Base-by-base conservation (phyloP, 306 rosid species). In the Senna tora region DNA sequence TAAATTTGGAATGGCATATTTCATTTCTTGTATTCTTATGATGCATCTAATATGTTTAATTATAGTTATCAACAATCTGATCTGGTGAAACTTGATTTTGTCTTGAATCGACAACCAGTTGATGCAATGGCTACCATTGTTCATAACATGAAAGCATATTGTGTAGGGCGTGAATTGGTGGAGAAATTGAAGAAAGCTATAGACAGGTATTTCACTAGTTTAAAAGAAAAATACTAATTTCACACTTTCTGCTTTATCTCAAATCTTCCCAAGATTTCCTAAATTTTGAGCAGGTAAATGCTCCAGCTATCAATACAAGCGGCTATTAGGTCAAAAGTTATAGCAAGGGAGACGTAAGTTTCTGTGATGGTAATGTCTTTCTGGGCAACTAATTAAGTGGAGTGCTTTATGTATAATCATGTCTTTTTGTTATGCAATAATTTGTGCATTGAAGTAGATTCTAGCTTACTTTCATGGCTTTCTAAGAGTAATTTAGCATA, bases 41-140 rank as follows among this genome's bases (percentile, higher is more conserved):
- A 77, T 68, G 20, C 65, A 30, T 76, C 64, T 33, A 16, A 74
- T 60, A 51, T n/a, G 28, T 67, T 46, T 51, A 36, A 74, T 66
- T 66, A 67, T 92, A 91, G 98, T 55, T 94, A 94, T 76, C 98
- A 94, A 72, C 72, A 85, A 77, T 86, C 98, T 71, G 97, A 94
- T 74, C 79, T 94, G 83, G 96, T 91, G 75, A 94, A 94, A 79
- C 92, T 94, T 15, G 98, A 94, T 80, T 75, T 91, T 71, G 92
- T 94, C 62, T 86, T 94, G 83, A 89, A 94, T 67, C 96, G 96
- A 49, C 92, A 94, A 83, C 85, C 97, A 19, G 97, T 94, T 74
- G 97, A 93, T 82, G 98, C 98, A 16, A 93, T 91, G 96, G 90
- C 98, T 71, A 83, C 95, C 64, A 92, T 92, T 75, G 96, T 92